phyloP scores from a whole-genome alignment of 2,329 filamentous ascomycete genomes.

The Sarocladiaceae sp. region DNA sequence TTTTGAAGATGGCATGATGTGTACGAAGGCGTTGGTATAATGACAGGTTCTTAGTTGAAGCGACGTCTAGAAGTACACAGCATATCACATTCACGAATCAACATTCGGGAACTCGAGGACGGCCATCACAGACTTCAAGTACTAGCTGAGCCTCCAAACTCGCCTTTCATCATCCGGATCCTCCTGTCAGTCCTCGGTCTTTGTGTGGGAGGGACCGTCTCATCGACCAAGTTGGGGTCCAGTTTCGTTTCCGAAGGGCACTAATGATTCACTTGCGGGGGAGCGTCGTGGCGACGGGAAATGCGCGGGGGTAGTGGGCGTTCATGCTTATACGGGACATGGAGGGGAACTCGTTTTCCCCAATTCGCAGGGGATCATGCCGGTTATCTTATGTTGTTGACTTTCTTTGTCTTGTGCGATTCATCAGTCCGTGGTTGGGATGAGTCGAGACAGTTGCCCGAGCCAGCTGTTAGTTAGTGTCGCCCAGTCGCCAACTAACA shows the following conservation, averaged over 20 bases:
- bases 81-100: not conserved
- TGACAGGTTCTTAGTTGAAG: no score
- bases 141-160: not conserved
- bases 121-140: conserved; percentile 3
- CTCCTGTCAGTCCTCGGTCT: no score
- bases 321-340: not conserved
- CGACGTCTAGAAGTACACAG: no score
- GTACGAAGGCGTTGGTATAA: no score
- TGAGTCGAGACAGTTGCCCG: no score
- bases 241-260: not conserved
- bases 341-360: conserved; percentile 4
- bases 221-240: not conserved
- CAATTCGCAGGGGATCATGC: no score
- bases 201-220: not conserved
- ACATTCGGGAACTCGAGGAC: not conserved
- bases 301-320: not conserved
- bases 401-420: no score
- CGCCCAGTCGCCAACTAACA: no score
- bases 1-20: conserved; percentile 1
- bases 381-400: no score
- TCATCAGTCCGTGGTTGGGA: no score
- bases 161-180: not conserved
- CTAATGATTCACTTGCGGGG: conserved; percentile 7
- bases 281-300: not conserved
- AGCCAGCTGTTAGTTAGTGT: no score